Percentiles rank a stretch among this genome's conserved stretches.
Conservation (phyloP, 1,284 basidiomycete species). For the Hypsizygus ulmarius region DNA sequence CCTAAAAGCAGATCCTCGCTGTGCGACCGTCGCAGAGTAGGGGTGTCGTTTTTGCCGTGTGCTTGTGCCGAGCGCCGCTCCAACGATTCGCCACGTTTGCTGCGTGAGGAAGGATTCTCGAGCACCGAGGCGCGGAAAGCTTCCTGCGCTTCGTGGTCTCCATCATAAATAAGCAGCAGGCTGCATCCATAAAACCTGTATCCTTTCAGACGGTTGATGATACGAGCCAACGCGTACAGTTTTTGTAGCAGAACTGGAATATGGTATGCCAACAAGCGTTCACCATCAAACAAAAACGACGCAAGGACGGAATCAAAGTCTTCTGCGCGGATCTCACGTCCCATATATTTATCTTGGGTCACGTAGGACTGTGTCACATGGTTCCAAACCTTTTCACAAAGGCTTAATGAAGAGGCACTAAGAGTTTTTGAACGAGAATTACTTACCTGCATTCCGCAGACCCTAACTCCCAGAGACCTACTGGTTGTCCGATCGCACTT, state of each 20-base stretch:
- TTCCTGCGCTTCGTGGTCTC: conserved; percentile 85
- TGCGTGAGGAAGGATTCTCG: conserved; percentile 68
- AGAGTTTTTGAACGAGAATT: background rate
- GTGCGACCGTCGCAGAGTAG: conserved; percentile 63
- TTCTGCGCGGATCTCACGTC: conserved; percentile 82
- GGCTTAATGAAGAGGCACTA: conserved; percentile 10
- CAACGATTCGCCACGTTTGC: conserved; percentile 75
- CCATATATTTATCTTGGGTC: conserved; percentile 97
- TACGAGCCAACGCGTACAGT: conserved; percentile 90
- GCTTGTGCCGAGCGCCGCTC: conserved; percentile 50
- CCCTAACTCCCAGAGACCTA: conserved; percentile 84
- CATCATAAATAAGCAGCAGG: conserved; percentile 96
- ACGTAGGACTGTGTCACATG: conserved; percentile 77
- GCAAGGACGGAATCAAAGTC: conserved; percentile 84
- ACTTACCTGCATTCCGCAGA: conserved; percentile 98
- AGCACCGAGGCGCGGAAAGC: conserved; percentile 57
- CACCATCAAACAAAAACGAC: conserved; percentile 86
- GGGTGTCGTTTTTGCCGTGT: conserved; percentile 38
- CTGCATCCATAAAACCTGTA: conserved; percentile 99
- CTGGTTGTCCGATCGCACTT: conserved; percentile 98
- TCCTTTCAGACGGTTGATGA: conserved; percentile 84
- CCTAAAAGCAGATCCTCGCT: conserved; percentile 74
- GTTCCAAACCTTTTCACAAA: conserved; percentile 81
- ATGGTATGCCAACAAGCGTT: conserved; percentile 83
- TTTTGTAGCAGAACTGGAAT: conserved; percentile 91